These are phyloP conservation scores for Rhododendron molle DNA, from an alignment of 148 eudicot genomes.

Conservation along the genomic window DNA sequence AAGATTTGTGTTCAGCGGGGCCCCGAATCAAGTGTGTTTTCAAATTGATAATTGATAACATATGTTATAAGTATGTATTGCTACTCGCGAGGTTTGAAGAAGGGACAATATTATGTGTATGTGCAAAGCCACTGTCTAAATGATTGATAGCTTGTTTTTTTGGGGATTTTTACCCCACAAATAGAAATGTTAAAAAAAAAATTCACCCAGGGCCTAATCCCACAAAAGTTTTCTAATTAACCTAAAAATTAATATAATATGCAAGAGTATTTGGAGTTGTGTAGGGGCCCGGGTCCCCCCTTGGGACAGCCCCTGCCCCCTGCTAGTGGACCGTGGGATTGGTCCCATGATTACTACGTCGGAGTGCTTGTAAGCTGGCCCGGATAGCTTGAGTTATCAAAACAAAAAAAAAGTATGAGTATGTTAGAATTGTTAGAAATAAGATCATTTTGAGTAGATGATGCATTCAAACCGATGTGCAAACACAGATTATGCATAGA, in stretches of 20 bases:
- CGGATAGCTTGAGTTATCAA: background rate
- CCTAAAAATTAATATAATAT: no score
- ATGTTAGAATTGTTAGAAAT: background rate
- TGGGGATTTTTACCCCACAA: no score
- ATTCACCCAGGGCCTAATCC: no score
- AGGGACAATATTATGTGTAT: background rate
- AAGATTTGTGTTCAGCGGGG: background rate
- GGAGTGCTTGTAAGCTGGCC: background rate
- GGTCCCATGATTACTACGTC: background rate
- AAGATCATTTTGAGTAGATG: background rate
- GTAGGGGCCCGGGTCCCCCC: no score
- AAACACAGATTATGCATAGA: background rate
- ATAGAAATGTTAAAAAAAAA: no score
- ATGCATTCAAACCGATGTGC: background rate
- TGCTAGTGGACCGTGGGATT: background rate
- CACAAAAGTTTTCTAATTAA: no score
- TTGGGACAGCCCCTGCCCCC: background rate
- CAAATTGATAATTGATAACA: no score
- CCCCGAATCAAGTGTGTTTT: background rate
- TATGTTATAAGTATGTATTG: no score
- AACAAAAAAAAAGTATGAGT: background rate
- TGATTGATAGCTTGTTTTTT: no score
- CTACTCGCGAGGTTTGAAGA: no score
- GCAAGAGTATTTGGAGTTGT: no score
- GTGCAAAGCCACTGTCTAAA: no score